phyloP scores from a whole-genome alignment of 495 filamentous ascomycete genomes.

The Daldinia childiae region DNA sequence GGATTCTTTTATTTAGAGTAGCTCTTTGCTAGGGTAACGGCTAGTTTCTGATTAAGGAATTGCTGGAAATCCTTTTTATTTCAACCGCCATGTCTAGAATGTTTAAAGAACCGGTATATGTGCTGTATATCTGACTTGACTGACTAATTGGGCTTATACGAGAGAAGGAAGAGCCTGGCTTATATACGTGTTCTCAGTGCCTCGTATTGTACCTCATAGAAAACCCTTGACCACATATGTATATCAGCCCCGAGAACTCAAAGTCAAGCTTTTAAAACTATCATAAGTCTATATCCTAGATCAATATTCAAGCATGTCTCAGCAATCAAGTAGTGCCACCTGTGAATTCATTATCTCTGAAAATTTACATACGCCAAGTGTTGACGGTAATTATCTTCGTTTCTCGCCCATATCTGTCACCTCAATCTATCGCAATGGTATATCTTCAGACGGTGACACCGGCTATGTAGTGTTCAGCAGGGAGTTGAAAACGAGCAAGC shows the following conservation, averaged over 20 bases:
- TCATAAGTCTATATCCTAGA: neutral
- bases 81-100: no score
- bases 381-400: conserved; percentile 7
- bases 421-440: conserved; percentile 9
- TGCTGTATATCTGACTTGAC: no score
- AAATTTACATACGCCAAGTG: conserved; percentile 3
- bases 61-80: neutral
- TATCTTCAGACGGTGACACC: conserved; percentile 16
- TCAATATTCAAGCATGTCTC: neutral
- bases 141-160: no score
- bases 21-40: neutral
- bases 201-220: no score
- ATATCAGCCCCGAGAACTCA: neutral
- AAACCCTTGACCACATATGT: no score
- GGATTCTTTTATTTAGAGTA: neutral
- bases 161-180: no score
- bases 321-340: neutral
- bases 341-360: conserved; percentile 6
- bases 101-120: no score
- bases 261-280: neutral
- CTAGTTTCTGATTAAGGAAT: neutral
- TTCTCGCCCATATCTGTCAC: neutral
- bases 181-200: no score
- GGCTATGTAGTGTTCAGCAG: conserved; percentile 39
- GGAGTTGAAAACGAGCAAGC: conserved; percentile 11